Conservation (phyloP, 2,329 filamentous ascomycete species). For the Penicillium concentricum region DNA sequence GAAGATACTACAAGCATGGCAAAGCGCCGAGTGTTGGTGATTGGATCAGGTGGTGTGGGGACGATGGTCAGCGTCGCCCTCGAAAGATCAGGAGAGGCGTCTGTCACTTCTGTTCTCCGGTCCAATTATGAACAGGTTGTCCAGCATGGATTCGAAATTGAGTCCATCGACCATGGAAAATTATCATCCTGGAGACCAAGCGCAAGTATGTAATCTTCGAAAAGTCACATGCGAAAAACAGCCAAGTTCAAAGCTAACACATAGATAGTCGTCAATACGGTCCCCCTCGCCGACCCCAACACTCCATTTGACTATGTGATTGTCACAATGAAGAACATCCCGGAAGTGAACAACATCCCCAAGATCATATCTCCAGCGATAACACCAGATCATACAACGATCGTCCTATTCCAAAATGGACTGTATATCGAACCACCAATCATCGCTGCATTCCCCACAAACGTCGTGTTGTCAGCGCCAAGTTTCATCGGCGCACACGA, state of each 20-base stretch:
- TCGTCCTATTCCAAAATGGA: conserved; percentile 62
- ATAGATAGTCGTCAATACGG: conserved; percentile 45
- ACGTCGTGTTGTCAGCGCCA: conserved; percentile 55
- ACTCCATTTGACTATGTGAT: conserved; percentile 56
- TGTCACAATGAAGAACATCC: conserved; percentile 60
- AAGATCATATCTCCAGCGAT: conserved; percentile 46
- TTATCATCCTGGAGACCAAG: conserved; percentile 52
- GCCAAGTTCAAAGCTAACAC: conserved; percentile 3
- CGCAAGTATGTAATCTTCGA: conserved; percentile 22
- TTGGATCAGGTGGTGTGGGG: conserved; percentile 58
- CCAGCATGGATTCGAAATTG: conserved; percentile 53
- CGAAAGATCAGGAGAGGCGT: conserved; percentile 51
- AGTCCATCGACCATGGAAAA: conserved; percentile 56
- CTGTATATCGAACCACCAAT: conserved; percentile 62
- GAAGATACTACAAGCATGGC: not conserved
- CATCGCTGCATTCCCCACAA: conserved; percentile 50
- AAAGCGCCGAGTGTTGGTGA: conserved; percentile 45
- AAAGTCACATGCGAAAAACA: not conserved
- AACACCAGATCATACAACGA: conserved; percentile 50
- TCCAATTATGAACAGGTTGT: conserved; percentile 55
- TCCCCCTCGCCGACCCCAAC: conserved; percentile 41
- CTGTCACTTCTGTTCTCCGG: conserved; percentile 55
- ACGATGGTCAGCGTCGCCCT: conserved; percentile 57
- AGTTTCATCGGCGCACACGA: conserved; percentile 55
- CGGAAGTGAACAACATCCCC: conserved; percentile 45